Conservation (phyloP, 352 stramenopile species). For the Globisporangium orthogonon region DNA sequence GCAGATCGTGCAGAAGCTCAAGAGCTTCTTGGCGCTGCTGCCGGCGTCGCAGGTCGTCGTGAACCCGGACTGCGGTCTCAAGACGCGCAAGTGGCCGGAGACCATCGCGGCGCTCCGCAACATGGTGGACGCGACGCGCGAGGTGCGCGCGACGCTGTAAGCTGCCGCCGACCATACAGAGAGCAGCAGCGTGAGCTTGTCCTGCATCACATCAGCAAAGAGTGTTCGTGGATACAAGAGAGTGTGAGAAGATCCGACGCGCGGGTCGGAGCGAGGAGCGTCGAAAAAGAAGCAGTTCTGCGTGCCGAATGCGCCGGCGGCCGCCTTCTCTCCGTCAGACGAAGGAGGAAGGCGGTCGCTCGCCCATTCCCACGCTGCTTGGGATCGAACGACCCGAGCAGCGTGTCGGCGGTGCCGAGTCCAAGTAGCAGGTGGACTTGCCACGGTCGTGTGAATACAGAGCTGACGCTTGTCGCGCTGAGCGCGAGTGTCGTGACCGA, state of each 20-base stretch:
- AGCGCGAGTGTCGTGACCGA: conserved; percentile 1
- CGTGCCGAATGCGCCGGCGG: conserved; percentile 9
- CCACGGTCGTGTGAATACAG: conserved; percentile 11
- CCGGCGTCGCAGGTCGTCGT: conserved; percentile 75
- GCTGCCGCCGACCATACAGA: not conserved
- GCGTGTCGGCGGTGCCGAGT: conserved; percentile 11
- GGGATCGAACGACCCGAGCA: no score
- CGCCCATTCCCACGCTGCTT: conserved; percentile 7
- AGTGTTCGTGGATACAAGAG: not conserved
- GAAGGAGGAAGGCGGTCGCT: not conserved
- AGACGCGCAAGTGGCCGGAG: conserved; percentile 91
- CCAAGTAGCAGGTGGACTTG: conserved; percentile 16
- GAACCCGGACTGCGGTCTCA: conserved; percentile 92
- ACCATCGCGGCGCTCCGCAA: conserved; percentile 85
- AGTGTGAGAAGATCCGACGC: not conserved
- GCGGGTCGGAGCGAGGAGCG: not conserved
- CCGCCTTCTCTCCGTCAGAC: not conserved
- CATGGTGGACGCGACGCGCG: conserved; percentile 81
- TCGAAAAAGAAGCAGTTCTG: conserved; percentile 7
- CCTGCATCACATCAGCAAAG: not conserved
- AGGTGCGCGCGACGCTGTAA: conserved; percentile 63
- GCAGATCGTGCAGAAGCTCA: conserved; percentile 84
- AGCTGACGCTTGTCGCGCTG: conserved; percentile 1
- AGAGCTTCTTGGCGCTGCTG: conserved; percentile 81
- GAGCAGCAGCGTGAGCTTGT: not conserved